These are phyloP conservation scores for Gelatoporia subvermispora DNA, from an alignment of 768 basidiomycete genomes.

Conservation along the genomic window DNA sequence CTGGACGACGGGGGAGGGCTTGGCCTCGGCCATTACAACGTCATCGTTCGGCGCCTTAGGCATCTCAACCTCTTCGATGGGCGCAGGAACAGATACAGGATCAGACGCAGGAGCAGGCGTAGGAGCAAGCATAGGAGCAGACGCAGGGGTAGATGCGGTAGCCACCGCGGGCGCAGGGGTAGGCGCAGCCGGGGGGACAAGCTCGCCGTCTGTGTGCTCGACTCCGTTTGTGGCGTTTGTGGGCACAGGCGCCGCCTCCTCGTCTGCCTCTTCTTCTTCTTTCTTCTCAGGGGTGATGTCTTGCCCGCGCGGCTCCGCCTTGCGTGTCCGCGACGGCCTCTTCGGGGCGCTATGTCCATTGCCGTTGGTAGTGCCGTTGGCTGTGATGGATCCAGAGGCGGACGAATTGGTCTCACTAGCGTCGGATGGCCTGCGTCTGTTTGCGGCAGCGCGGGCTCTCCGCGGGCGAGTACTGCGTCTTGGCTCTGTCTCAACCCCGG, in stretches of 20 bases:
- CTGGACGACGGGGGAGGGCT: not conserved
- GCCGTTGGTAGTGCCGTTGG: conserved; percentile 10
- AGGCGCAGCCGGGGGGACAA: not conserved
- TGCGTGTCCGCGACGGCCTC: conserved; percentile 2
- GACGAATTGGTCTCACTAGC: conserved; percentile 43
- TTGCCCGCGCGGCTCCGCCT: conserved; percentile 2
- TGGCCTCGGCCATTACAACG: not conserved
- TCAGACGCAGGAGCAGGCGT: not conserved
- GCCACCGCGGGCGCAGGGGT: not conserved
- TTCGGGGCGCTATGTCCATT: not conserved
- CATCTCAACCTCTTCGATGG: conserved; percentile 2
- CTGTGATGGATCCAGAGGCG: conserved; percentile 28
- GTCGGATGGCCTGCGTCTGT: conserved; percentile 41
- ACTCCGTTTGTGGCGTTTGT: not conserved
- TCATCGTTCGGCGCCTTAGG: not conserved
- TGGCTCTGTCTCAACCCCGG: conserved; percentile 31
- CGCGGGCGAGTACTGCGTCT: conserved; percentile 45
- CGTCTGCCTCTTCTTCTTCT: conserved; percentile 1
- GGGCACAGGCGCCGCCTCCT: not conserved
- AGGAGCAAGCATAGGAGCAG: not conserved
- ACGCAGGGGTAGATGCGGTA: not conserved
- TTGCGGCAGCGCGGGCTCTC: conserved; percentile 28
- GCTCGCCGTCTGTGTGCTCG: not conserved
- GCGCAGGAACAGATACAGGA: not conserved
- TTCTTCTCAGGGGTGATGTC: conserved; percentile 1